Evolutionary conservation across 2,329 filamentous ascomycete species (phyloP).

Genomic region (Coniochaeta ligniaria): DNA sequence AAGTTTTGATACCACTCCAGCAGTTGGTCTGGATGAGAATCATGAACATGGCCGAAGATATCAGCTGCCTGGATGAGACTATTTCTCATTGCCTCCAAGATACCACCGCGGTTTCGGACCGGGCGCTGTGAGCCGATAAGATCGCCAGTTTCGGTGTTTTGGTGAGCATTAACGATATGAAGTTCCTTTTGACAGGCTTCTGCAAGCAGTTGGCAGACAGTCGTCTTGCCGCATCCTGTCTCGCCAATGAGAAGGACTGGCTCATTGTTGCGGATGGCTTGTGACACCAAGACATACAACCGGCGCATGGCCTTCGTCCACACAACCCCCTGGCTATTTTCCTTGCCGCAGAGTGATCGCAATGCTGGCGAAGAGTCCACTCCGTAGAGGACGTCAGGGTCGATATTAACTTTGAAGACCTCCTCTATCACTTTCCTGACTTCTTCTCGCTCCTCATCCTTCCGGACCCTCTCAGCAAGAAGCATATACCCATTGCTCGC

Average conservation of each 20-base stretch:
- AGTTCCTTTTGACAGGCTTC: constrained; percentile 70
- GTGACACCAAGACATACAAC: constrained; percentile 80
- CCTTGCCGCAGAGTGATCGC: constrained; percentile 33
- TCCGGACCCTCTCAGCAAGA: constrained; percentile 88
- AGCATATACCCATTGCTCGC: constrained; percentile 95
- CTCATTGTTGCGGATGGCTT: constrained; percentile 83
- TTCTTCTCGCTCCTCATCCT: constrained; percentile 73
- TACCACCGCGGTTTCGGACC: constrained; percentile 72
- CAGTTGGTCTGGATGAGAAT: constrained; percentile 44
- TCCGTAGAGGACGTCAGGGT: constrained; percentile 67
- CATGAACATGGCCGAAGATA: constrained; percentile 28
- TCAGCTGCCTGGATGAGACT: constrained; percentile 47
- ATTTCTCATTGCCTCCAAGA: constrained; percentile 58
- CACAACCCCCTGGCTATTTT: constrained; percentile 62
- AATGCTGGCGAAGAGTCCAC: constrained; percentile 49
- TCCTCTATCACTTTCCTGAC: constrained; percentile 86
- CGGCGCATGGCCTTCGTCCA: constrained; percentile 96
- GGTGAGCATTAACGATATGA: constrained; percentile 92
- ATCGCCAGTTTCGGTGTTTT: constrained; percentile 96
- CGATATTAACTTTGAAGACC: constrained; percentile 79
- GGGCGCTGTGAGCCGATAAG: constrained; percentile 93
- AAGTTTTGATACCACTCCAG: constrained; percentile 53
- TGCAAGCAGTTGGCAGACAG: constrained; percentile 86
- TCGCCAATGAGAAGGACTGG: constrained; percentile 92
- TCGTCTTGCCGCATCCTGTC: constrained; percentile 96